Conservation (phyloP, 768 basidiomycete genomes). For the Thelephora ganbajun region DNA sequence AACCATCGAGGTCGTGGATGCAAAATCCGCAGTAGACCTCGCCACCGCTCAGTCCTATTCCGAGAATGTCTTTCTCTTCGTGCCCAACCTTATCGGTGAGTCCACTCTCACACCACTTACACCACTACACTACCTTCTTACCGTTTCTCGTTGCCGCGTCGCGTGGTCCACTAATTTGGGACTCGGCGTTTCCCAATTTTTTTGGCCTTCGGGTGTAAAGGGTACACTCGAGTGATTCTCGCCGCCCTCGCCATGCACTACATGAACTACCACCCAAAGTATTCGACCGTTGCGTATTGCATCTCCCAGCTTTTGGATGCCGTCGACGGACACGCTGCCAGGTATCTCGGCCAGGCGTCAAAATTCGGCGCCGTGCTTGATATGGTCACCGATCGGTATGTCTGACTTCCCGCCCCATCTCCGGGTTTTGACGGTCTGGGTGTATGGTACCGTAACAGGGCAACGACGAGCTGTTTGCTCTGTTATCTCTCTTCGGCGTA, state of each 20-base stretch:
- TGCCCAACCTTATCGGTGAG: slow-evolving; percentile 91
- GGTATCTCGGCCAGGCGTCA: slow-evolving; percentile 78
- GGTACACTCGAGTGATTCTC: slow-evolving; percentile 82
- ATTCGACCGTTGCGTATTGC: slow-evolving; percentile 79
- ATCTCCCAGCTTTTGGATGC: slow-evolving; percentile 91
- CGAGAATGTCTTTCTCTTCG: slow-evolving; percentile 95
- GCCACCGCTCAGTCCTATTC: slow-evolving; percentile 77
- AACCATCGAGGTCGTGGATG: slow-evolving; percentile 55
- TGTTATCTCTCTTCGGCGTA: slow-evolving; percentile 90
- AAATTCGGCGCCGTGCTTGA: slow-evolving; percentile 97
- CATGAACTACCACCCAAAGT: slow-evolving; percentile 92
- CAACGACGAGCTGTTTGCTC: slow-evolving; percentile 82
- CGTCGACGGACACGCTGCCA: slow-evolving; percentile 86
- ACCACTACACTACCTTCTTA: background rate
- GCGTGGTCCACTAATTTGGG: background rate
- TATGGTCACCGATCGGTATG: slow-evolving; percentile 97
- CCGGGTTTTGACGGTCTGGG: background rate
- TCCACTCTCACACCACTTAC: slow-evolving; percentile 3
- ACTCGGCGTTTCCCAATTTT: slow-evolving; percentile 2
- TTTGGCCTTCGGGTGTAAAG: slow-evolving; percentile 23
- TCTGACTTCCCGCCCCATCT: slow-evolving; percentile 1
- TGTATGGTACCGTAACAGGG: slow-evolving; percentile 43
- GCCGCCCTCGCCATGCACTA: slow-evolving; percentile 80
- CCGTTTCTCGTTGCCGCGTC: too few species aligned
- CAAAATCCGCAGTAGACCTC: slow-evolving; percentile 76